Evolutionary conservation across 23 red algal genomes (phyloP).

Genomic region (Rhodosorus marinus): DNA sequence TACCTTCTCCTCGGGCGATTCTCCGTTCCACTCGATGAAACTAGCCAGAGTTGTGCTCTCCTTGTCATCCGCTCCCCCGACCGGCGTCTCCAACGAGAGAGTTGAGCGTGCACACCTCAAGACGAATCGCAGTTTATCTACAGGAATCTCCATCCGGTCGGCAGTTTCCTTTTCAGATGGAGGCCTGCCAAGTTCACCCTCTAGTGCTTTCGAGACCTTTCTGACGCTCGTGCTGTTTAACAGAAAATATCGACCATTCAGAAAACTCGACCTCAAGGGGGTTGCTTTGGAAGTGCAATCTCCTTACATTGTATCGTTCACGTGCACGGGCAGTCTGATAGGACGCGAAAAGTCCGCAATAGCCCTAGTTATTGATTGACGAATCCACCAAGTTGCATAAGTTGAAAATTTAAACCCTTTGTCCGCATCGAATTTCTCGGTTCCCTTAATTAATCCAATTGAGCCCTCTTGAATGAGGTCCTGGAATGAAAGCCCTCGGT

Average conservation of each 20-base stretch:
- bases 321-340: constrained; percentile 94
- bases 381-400: constrained; percentile 99
- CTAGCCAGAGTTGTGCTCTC: constrained; percentile 37
- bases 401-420: constrained; percentile 94
- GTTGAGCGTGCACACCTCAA: constrained; percentile 18
- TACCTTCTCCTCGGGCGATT: constrained; percentile 47
- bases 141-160: constrained; percentile 24
- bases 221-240: constrained; percentile 23
- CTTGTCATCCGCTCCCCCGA: constrained; percentile 10
- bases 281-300: no score
- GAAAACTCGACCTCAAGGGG: no score
- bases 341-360: constrained; percentile 68
- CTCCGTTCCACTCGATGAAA: constrained; percentile 39
- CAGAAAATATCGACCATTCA: no score
- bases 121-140: constrained; percentile 68
- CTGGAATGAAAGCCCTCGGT: constrained; percentile 80
- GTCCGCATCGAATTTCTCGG: constrained; percentile 86
- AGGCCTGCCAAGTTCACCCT: constrained; percentile 28
- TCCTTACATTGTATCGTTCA: constrained; percentile 94
- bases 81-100: constrained; percentile 34
- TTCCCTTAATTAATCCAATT: constrained; percentile 81
- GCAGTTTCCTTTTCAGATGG: constrained; percentile 59
- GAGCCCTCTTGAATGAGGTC: constrained; percentile 98
- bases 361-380: constrained; percentile 74
- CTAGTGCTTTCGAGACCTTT: constrained; percentile 29